Evolutionary conservation across 1,284 basidiomycete species (phyloP).

Genomic region (Stygiomarasmius scandens): DNA sequence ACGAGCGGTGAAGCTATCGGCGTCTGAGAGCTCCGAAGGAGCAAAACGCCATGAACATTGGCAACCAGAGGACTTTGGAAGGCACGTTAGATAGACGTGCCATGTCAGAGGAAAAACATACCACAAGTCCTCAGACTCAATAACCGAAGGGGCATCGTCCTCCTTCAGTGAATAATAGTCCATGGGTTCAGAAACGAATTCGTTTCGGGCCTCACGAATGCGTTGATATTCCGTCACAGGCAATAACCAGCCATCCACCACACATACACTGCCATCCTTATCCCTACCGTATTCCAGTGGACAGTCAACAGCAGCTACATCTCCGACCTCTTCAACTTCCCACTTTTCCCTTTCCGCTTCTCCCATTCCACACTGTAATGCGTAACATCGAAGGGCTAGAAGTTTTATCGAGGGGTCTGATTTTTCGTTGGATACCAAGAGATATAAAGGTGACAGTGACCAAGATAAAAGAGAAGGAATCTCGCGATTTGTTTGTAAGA

Average conservation of each 20-base stretch:
- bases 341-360: conserved; percentile 72
- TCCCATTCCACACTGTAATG: conserved; percentile 74
- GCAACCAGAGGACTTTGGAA: conserved; percentile 51
- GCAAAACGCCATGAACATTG: conserved; percentile 68
- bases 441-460: conserved; percentile 63
- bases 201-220: conserved; percentile 55
- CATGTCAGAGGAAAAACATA: conserved; percentile 33
- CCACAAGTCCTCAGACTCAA: conserved; percentile 56
- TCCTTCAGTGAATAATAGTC: conserved; percentile 51
- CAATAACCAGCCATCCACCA: conserved; percentile 79
- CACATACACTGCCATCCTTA: conserved; percentile 41
- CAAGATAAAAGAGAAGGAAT: conserved; percentile 67
- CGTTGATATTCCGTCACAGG: conserved; percentile 69
- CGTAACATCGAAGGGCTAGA: conserved; percentile 78
- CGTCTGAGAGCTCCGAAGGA: conserved; percentile 40
- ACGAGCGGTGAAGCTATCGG: conserved; percentile 52
- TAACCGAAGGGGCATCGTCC: conserved; percentile 32
- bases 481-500: conserved; percentile 72
- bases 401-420: conserved; percentile 67
- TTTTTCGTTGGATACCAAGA: conserved; percentile 58
- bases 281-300: conserved; percentile 52
- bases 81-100: background rate
- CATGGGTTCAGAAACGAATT: conserved; percentile 41
- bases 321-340: conserved; percentile 65
- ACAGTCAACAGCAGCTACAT: conserved; percentile 57